Conservation (phyloP, 306 rosid species). For the Vigna nakashimae region DNA sequence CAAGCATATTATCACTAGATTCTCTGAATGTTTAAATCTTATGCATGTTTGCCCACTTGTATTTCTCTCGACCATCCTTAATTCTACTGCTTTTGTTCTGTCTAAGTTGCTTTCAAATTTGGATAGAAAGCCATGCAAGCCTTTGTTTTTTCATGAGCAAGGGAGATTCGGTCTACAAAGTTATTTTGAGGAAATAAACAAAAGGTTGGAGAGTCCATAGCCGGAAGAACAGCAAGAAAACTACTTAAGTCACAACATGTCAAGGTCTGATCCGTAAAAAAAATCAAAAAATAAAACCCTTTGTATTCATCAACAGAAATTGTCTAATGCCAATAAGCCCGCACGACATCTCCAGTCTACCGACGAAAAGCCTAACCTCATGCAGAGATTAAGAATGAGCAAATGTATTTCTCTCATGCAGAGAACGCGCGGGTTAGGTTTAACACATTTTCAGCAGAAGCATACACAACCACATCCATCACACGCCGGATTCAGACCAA, state of each 20-base stretch:
- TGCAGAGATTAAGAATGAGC: too few species aligned
- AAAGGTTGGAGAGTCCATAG: constrained; percentile 73
- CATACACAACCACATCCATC: background rate
- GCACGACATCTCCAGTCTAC: background rate
- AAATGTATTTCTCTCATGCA: background rate
- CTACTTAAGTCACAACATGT: constrained; percentile 46
- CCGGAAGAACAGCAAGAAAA: constrained; percentile 63
- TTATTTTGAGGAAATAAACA: constrained; percentile 64
- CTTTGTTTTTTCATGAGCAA: too few species aligned
- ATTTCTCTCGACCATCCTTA: background rate
- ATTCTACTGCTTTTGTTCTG: background rate
- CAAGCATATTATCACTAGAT: background rate
- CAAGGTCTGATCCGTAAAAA: constrained; percentile 44
- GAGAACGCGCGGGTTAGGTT: background rate
- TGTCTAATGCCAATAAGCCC: background rate
- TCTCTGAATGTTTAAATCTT: constrained; percentile 32
- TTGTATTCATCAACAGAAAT: background rate
- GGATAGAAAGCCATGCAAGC: too few species aligned
- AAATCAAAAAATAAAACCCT: background rate
- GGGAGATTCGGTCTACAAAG: too few species aligned
- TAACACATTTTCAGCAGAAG: background rate
- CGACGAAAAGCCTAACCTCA: background rate
- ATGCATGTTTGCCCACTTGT: background rate
- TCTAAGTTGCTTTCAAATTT: too few species aligned
- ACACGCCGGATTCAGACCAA: background rate